Percentiles rank a stretch among this genome's conserved stretches.
Evolutionary conservation across 2,329 filamentous ascomycete species (phyloP).

Genomic region (Trichoderma asperellum): DNA sequence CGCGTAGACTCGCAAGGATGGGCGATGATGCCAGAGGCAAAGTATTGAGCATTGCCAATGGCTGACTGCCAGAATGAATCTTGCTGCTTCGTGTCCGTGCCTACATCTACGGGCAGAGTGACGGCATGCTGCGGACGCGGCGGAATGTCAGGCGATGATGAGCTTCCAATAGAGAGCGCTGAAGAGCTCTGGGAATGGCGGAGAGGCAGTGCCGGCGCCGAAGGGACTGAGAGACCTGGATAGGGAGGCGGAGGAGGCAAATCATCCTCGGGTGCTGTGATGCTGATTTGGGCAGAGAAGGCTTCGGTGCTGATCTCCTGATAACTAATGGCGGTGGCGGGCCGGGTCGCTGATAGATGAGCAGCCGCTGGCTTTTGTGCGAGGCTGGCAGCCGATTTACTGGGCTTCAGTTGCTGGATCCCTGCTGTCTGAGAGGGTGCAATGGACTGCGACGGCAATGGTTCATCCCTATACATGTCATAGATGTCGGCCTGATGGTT

Average conservation of each 20-base stretch:
- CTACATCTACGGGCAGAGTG: not conserved
- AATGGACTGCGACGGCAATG: not conserved
- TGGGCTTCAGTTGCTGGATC: constrained; percentile 25
- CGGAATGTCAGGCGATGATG: not conserved
- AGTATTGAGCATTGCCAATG: constrained; percentile 63
- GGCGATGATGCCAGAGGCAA: constrained; percentile 66
- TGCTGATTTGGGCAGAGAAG: constrained; percentile 12
- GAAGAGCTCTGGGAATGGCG: constrained; percentile 24
- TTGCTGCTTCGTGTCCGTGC: not conserved
- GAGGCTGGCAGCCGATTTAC: constrained; percentile 31
- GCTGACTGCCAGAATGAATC: constrained; percentile 51
- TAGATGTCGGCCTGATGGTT: constrained; percentile 11
- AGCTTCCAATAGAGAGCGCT: not conserved
- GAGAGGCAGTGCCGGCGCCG: constrained; percentile 6
- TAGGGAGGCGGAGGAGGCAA: constrained; percentile 23
- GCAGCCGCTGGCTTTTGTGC: not conserved
- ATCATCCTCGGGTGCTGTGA: constrained; percentile 24
- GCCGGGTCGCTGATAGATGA: not conserved
- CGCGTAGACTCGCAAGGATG: constrained; percentile 67
- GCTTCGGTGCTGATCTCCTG: not conserved
- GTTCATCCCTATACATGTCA: not conserved
- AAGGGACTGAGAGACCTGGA: not conserved
- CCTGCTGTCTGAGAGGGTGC: not conserved
- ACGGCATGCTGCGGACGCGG: constrained; percentile 5
- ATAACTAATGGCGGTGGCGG: not conserved